Evolutionary conservation across 1,284 basidiomycete species (phyloP).

Genomic region (Pyrrhoderma noxium): DNA sequence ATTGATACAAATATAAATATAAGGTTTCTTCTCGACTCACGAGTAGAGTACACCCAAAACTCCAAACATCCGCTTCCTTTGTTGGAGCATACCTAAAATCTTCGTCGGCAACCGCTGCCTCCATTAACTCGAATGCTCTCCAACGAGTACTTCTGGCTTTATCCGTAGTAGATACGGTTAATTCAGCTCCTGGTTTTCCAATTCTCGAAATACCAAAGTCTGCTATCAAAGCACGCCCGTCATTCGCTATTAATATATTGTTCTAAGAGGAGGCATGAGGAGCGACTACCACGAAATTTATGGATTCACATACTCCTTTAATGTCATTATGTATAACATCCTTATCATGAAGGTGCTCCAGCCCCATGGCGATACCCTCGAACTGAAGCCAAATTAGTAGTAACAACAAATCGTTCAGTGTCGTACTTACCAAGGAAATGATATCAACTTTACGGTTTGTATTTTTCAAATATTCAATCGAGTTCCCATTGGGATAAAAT

Average conservation of each 20-base stretch:
- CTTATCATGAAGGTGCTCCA: conserved; percentile 8
- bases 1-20: neutral
- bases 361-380: conserved; percentile 8
- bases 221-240: conserved; percentile 1
- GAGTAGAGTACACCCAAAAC: conserved; percentile 6
- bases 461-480: neutral
- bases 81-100: neutral
- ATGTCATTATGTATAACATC: conserved; percentile 13
- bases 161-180: neutral
- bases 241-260: conserved; percentile 11
- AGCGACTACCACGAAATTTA: neutral
- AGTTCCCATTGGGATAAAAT: conserved; percentile 6
- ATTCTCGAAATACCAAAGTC: conserved; percentile 16
- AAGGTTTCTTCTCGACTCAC: neutral
- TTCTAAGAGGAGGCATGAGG: neutral
- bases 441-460: neutral
- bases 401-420: neutral
- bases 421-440: neutral
- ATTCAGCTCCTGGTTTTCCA: neutral
- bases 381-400: neutral
- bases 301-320: conserved; percentile 7
- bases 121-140: neutral
- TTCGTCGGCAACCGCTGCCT: neutral
- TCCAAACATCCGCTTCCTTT: conserved; percentile 9
- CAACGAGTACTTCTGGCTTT: conserved; percentile 3